A percentile compares a stretch with the other conserved stretches of the same genome.
Conservation (phyloP, 176 grass and related monocot species). For the Microstegium vimineum region DNA sequence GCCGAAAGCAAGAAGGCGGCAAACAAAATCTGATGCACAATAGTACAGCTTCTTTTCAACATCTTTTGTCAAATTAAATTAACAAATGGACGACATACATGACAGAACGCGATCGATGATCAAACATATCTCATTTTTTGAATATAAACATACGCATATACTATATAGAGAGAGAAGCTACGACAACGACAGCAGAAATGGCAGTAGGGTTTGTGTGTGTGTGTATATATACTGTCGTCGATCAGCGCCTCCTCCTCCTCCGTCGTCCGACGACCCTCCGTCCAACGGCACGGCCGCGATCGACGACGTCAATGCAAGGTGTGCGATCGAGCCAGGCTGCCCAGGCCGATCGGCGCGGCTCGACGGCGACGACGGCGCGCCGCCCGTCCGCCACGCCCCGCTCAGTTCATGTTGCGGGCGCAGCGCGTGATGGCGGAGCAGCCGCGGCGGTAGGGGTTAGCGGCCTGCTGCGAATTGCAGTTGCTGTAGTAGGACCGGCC, state of each 20-base stretch:
- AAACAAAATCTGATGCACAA: background rate
- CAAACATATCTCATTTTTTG: background rate
- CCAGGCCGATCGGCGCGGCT: too few species aligned
- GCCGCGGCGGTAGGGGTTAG: slow-evolving; percentile 71
- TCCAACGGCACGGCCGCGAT: background rate
- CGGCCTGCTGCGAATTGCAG: slow-evolving; percentile 23
- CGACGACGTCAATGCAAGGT: background rate
- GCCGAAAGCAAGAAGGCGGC: background rate
- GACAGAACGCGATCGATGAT: background rate
- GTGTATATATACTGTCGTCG: background rate
- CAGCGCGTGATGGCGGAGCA: slow-evolving; percentile 82
- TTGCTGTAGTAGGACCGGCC: slow-evolving; percentile 74
- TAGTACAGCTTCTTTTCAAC: background rate
- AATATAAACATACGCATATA: background rate
- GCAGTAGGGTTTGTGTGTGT: background rate
- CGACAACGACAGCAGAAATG: background rate
- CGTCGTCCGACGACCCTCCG: background rate
- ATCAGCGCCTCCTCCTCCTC: background rate
- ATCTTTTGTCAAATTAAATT: background rate
- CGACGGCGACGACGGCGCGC: too few species aligned
- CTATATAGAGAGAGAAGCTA: background rate
- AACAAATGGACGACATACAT: background rate
- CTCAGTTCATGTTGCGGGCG: slow-evolving; percentile 30
- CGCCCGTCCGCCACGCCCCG: too few species aligned
- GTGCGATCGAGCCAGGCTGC: background rate